A percentile compares a stretch with the other conserved stretches of the same genome.
Conservation (phyloP, 23 red algal species). For the Gracilaria caudata region DNA sequence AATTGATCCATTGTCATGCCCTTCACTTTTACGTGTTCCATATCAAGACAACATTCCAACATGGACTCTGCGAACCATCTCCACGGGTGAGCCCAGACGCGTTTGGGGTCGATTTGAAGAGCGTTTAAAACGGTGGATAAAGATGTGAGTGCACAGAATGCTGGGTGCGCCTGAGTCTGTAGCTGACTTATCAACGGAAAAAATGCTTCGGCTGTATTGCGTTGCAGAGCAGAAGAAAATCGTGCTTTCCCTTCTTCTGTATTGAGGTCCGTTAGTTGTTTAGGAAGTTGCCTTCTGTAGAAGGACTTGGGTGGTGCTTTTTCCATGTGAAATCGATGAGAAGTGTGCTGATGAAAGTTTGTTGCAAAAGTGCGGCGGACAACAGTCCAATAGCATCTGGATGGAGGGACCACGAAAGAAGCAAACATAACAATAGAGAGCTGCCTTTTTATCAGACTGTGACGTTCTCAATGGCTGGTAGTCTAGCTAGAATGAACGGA, state of each 20-base stretch:
- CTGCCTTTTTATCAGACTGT: background rate
- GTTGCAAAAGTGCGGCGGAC: background rate
- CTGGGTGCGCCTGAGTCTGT: conserved; percentile 77
- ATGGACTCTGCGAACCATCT: conserved; percentile 81
- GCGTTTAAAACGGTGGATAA: conserved; percentile 79
- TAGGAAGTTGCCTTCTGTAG: conserved; percentile 69
- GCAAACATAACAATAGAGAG: background rate
- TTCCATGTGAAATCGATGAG: conserved; percentile 17
- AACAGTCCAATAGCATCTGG: background rate
- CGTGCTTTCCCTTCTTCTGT: conserved; percentile 41
- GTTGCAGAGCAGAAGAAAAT: conserved; percentile 39
- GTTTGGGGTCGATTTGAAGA: conserved; percentile 77
- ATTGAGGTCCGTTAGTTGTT: conserved; percentile 26
- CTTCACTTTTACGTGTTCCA: conserved; percentile 37
- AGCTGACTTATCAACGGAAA: conserved; percentile 65
- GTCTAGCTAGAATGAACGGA: background rate
- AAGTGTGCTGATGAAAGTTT: background rate
- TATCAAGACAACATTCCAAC: conserved; percentile 82
- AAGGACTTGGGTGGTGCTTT: conserved; percentile 29
- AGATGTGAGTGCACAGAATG: conserved; percentile 76
- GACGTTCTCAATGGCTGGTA: background rate
- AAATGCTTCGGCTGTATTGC: conserved; percentile 64
- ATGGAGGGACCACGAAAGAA: background rate
- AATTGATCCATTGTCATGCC: conserved; percentile 79
- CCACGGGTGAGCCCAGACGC: conserved; percentile 85